Percentiles rank a stretch among this genome's conserved stretches.
phyloP scores from a whole-genome alignment of 1,284 basidiomycete genomes.

The Ceratobasidium sp. region DNA sequence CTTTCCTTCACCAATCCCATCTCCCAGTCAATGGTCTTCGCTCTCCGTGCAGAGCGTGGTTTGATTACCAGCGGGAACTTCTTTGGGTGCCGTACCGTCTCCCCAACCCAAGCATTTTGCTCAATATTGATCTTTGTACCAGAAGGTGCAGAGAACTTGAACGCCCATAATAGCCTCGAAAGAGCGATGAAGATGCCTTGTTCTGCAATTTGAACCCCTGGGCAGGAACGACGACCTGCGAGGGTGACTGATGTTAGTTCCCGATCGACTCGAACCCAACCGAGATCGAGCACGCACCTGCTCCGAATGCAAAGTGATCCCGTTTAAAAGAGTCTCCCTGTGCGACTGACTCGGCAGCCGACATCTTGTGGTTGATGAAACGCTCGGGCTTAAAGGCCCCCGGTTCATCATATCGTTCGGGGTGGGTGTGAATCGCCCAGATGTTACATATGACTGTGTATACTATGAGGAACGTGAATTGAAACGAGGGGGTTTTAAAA shows the following conservation, averaged over 20 bases:
- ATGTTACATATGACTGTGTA: conserved; percentile 30
- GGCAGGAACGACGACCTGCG: conserved; percentile 21
- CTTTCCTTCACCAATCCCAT: conserved; percentile 17
- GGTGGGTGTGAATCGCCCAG: conserved; percentile 34
- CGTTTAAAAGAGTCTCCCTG: conserved; percentile 38
- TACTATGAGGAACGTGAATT: not conserved
- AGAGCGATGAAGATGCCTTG: conserved; percentile 28
- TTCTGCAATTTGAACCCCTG: conserved; percentile 30
- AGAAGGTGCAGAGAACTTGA: conserved; percentile 36
- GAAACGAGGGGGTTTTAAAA: not conserved
- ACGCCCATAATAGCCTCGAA: conserved; percentile 30
- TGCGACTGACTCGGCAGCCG: conserved; percentile 30
- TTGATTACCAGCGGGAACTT: conserved; percentile 35
- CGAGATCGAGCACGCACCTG: not conserved
- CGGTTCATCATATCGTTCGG: conserved; percentile 27
- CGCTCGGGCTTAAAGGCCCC: conserved; percentile 24
- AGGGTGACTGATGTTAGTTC: not conserved
- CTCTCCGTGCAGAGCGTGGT: conserved; percentile 12
- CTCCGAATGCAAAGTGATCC: conserved; percentile 40
- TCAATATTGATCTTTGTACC: conserved; percentile 13
- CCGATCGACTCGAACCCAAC: no score
- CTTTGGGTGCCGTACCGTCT: conserved; percentile 17
- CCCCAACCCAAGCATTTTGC: conserved; percentile 23
- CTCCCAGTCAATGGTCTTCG: conserved; percentile 15
- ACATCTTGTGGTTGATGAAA: conserved; percentile 23